These are phyloP conservation scores for Spinacia oleracea DNA, from an alignment of 179 eudicot species.

Conservation along the genomic window DNA sequence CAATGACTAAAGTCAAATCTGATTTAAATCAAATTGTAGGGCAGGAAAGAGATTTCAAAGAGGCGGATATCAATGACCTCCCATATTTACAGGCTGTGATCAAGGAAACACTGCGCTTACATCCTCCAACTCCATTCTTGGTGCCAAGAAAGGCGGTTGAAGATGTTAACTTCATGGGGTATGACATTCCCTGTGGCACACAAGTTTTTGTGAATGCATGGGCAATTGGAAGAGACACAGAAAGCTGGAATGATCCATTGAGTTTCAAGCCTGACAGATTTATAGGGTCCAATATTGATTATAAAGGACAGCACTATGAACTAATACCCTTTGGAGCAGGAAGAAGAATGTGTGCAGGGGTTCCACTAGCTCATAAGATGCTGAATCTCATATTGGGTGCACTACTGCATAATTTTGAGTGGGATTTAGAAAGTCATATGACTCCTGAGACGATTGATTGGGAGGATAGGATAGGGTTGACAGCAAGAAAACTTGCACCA, in stretches of 20 bases:
- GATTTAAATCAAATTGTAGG: constrained; percentile 21
- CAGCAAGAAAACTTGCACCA: constrained; percentile 26
- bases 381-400: constrained; percentile 26
- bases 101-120: constrained; percentile 40
- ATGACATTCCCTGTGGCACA: constrained; percentile 28
- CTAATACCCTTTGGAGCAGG: constrained; percentile 46
- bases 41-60: constrained; percentile 12
- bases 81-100: constrained; percentile 35
- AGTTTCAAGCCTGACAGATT: constrained; percentile 47
- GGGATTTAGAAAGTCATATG: constrained; percentile 18
- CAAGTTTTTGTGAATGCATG: constrained; percentile 31
- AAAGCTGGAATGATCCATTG: constrained; percentile 40
- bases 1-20: constrained; percentile 20
- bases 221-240: constrained; percentile 35
- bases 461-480: constrained; percentile 22
- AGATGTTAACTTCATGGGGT: constrained; percentile 30
- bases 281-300: constrained; percentile 30
- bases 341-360: constrained; percentile 31
- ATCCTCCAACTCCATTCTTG: constrained; percentile 37
- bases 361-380: constrained; percentile 27
- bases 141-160: constrained; percentile 34
- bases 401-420: constrained; percentile 27
- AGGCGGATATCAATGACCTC: constrained; percentile 19
- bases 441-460: constrained; percentile 22
- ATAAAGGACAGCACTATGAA: constrained; percentile 42